Base-by-base conservation (phyloP, 306 rosid species). In the Vigna trinervia region DNA sequence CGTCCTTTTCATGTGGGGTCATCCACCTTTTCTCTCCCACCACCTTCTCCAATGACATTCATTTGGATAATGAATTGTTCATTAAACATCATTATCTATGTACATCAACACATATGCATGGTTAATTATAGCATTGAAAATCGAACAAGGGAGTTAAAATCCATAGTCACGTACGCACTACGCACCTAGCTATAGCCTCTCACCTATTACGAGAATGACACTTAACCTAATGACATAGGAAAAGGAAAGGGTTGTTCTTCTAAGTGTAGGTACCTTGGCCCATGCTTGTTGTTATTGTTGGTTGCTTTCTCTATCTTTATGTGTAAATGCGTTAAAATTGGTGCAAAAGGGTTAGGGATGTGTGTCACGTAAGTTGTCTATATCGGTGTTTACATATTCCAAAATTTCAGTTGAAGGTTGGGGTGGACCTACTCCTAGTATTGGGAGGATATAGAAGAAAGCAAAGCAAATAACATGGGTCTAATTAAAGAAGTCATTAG, bases 1-100 rank as follows among this genome's bases (percentile, higher is more conserved):
- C 86, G 75, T 90, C 92, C 19, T 78, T 84, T 86, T 82, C 87
- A 84, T 78, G 89, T 84, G 86, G 91, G 82, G 89, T 84, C 87
- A n/a, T 4, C 34, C 8, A 71, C 71, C 84, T 54, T 74, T 76
- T 77, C 80, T 52, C 60, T 74, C 80, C 75, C 87, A 70, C 82
- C 62, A 30, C 38, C 38, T 48, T 78, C 79, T 53, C 77, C 63
- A 53, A 69, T 69, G 41, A 71, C 46, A 46, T 76, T 78, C 51
- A 83, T 80, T 84, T 46, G 38, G 63, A 84, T 15, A 71, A 50
- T 61, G 60, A 84, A 79, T 47, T 89, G 47, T 85, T 39, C 52
- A 56, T 47, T 77, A 73, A 64, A 63, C 70, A 60, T 58, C 75
- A 54, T 72, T 63, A 71, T 77, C 82, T 63, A 19, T 64, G 57